phyloP scores from a whole-genome alignment of 805 yeast species.

The Saturnispora zaruensis region DNA sequence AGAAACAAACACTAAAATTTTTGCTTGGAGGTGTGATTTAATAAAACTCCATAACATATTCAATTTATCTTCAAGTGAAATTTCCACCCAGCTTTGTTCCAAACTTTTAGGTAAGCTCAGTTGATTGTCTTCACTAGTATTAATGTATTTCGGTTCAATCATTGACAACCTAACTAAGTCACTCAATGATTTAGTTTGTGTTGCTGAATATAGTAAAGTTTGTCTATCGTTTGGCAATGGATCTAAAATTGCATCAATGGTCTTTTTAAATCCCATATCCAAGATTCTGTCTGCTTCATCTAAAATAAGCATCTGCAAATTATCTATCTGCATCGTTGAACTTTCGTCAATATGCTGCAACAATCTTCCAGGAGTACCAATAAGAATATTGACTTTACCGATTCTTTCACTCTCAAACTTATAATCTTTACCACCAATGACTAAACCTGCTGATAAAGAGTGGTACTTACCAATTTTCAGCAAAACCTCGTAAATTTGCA shows the following conservation, averaged over 20 bases:
- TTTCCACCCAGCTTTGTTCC: slow-evolving; percentile 72
- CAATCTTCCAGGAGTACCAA: slow-evolving; percentile 88
- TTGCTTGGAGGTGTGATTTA: slow-evolving; percentile 70
- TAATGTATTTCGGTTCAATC: slow-evolving; percentile 51
- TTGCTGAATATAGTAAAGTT: slow-evolving; percentile 79
- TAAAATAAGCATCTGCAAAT: slow-evolving; percentile 67
- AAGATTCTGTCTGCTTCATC: slow-evolving; percentile 92
- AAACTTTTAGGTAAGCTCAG: slow-evolving; percentile 65
- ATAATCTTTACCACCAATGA: slow-evolving; percentile 90
- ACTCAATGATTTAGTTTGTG: slow-evolving; percentile 73
- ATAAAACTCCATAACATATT: slow-evolving; percentile 81
- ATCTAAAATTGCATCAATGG: slow-evolving; percentile 69
- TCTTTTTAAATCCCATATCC: slow-evolving; percentile 87
- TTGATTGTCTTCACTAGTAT: slow-evolving; percentile 31
- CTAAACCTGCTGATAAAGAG: slow-evolving; percentile 78
- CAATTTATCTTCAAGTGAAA: slow-evolving; percentile 70
- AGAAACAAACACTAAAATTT: slow-evolving; percentile 75
- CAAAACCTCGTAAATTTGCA: slow-evolving; percentile 83
- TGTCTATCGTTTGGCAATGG: slow-evolving; percentile 77
- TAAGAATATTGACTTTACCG: slow-evolving; percentile 67
- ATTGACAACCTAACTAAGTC: slow-evolving; percentile 78
- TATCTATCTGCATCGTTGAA: slow-evolving; percentile 64
- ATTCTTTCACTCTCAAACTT: slow-evolving; percentile 75
- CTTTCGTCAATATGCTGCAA: slow-evolving; percentile 89
- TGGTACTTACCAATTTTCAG: slow-evolving; percentile 71